Evolutionary conservation across 257 asterid genomes (phyloP).

Genomic region (Apocynum venetum): DNA sequence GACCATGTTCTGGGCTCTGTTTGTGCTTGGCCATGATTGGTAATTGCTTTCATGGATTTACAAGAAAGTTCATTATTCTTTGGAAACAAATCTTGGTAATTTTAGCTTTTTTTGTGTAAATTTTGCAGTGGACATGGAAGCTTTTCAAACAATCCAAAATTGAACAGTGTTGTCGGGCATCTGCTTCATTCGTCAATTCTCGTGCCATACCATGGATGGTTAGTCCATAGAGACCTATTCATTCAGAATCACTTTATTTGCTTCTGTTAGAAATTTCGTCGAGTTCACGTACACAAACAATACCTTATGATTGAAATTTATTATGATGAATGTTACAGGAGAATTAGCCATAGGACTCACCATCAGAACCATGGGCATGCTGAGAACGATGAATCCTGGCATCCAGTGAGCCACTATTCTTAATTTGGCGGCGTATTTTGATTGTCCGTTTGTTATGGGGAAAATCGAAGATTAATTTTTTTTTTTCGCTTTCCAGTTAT

Average conservation of each 20-base stretch:
- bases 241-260: neutral
- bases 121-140: conserved; percentile 96
- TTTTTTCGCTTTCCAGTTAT: conserved; percentile 33
- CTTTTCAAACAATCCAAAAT: conserved; percentile 66
- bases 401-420: conserved; percentile 51
- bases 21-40: conserved; percentile 99
- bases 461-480: conserved; percentile 1
- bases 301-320: neutral
- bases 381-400: conserved; percentile 96
- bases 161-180: conserved; percentile 90
- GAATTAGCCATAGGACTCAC: conserved; percentile 96
- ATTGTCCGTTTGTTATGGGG: neutral
- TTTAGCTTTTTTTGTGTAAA: neutral
- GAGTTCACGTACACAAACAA: neutral
- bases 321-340: conserved; percentile 39
- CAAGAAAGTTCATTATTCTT: neutral
- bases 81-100: neutral
- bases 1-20: conserved; percentile 98
- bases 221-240: conserved; percentile 19
- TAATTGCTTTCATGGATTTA: conserved; percentile 10
- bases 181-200: conserved; percentile 91
- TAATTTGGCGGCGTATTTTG: neutral
- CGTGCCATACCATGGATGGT: conserved; percentile 99
- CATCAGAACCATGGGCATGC: conserved; percentile 99
- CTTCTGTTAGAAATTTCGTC: neutral